A percentile compares a stretch with the other conserved stretches of the same genome.
Evolutionary conservation across 2,329 filamentous ascomycete genomes (phyloP).

Genomic region (Aspergillus bombycis): DNA sequence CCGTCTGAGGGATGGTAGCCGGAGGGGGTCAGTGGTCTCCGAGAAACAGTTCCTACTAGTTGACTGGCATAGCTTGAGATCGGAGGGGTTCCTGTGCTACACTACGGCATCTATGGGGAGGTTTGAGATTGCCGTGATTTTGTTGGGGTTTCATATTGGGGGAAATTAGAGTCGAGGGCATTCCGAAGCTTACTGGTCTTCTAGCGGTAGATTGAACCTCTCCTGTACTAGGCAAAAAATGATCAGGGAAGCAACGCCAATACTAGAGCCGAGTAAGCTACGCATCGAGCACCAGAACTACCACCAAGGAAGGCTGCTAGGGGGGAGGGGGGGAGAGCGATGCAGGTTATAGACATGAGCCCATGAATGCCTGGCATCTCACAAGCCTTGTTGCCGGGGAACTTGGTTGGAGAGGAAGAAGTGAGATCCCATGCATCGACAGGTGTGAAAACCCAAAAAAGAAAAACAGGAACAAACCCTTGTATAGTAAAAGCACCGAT

Average conservation of each 20-base stretch:
- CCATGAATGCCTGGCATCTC: neutral
- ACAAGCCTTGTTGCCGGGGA: neutral
- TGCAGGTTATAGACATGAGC: neutral
- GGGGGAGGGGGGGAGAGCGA: neutral
- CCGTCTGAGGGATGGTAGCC: neutral
- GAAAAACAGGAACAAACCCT: conserved; percentile 3
- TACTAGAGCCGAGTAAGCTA: neutral
- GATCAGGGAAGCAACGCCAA: neutral
- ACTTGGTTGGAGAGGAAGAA: neutral
- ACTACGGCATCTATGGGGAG: neutral
- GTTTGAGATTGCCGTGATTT: neutral
- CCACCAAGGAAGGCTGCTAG: neutral
- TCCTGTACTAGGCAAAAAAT: neutral
- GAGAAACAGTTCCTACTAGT: neutral
- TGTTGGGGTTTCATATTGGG: neutral
- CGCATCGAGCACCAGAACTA: neutral
- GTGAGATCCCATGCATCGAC: neutral
- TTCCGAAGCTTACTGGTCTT: neutral
- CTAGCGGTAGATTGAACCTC: neutral
- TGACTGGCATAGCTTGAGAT: neutral
- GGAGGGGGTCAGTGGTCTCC: neutral
- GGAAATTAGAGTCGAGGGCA: neutral
- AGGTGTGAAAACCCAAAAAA: neutral
- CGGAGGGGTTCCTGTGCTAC: neutral
- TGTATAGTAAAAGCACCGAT: conserved; percentile 1